Base-by-base conservation (phyloP, 2,329 filamentous ascomycete genomes). In the Aspergillus hiratsukae region DNA sequence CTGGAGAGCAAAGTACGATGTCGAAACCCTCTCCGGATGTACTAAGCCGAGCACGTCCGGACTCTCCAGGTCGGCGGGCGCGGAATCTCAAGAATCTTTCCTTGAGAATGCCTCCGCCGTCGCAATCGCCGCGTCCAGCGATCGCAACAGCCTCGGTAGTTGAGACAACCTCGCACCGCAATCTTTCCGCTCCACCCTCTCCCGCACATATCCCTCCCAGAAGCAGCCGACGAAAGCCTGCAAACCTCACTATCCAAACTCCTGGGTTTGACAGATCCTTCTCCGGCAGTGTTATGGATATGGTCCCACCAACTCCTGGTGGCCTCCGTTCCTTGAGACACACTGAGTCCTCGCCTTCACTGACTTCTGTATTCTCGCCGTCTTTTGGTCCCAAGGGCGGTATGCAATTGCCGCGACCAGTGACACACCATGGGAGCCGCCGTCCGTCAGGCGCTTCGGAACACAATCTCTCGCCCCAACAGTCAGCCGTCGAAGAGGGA, bases 11-110 rank as follows among this genome's bases (percentile, higher is more conserved):
- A 45, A 62, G 52, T 57, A 57, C 66, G 53, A 55, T 72, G 69
- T 46, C 79, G 48, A 60, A 58, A 41, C 59, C 60, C 49, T 58
- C 64, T 31, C 63, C 65, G 19, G 59, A 63, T 14, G 37, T 49
- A 8, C 58, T 61, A 71, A 54, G 71, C 66, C 52, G 78, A 75
- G 64, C 78, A 76, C 70, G 67, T 35, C 62, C 73, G 6, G 69
- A 67, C 25, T 74, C 71, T 4, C 70, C 75, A 1, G 66, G 65
- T n/a, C 60, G 72, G 55, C 67, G 70, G 68, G 80, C 80, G 31
- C 79, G 82, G 46, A 87, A 87, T 64, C 75, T 87, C 57, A 87
- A 87, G 66, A 86, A 85, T 59, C 74, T 87, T 3, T 85, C 84
- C 2, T 78, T 87, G 57, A 83, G 85, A 62, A 84, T 85, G 53